Evolutionary conservation across 352 stramenopile genomes (phyloP).

Genomic region (Bremia lactucae): DNA sequence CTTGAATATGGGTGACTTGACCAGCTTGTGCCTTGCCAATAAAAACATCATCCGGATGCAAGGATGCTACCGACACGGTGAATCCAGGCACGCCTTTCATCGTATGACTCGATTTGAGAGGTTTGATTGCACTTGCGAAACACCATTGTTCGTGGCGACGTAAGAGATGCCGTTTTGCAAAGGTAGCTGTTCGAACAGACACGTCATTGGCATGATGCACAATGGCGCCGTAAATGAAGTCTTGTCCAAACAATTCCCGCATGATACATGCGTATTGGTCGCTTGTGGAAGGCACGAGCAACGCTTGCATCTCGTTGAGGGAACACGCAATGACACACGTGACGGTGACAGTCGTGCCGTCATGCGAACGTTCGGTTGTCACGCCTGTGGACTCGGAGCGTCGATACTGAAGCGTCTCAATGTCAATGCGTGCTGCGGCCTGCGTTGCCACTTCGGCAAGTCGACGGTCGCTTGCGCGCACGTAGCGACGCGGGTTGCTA

Average conservation of each 20-base stretch:
- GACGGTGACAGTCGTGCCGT: slow-evolving; percentile 23
- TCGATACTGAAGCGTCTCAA: slow-evolving; percentile 13
- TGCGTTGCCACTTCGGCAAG: slow-evolving; percentile 26
- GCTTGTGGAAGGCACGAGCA: slow-evolving; percentile 23
- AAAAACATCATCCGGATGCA: slow-evolving; percentile 33
- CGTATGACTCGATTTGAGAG: neutral
- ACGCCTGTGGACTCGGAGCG: slow-evolving; percentile 15
- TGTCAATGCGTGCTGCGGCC: slow-evolving; percentile 18
- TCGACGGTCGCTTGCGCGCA: slow-evolving; percentile 32
- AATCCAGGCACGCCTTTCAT: slow-evolving; percentile 14
- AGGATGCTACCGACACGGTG: slow-evolving; percentile 26
- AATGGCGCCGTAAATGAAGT: slow-evolving; percentile 42
- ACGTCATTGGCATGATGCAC: slow-evolving; percentile 27
- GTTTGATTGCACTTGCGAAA: slow-evolving; percentile 25
- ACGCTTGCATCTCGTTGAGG: slow-evolving; percentile 25
- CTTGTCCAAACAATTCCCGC: slow-evolving; percentile 28
- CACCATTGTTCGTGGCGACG: slow-evolving; percentile 41
- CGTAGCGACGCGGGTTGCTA: slow-evolving; percentile 23
- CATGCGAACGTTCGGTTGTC: slow-evolving; percentile 14
- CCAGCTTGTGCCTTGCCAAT: slow-evolving; percentile 29
- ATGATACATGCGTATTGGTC: slow-evolving; percentile 29
- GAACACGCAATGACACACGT: slow-evolving; percentile 28
- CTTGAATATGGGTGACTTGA: slow-evolving; percentile 23
- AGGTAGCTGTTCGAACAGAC: slow-evolving; percentile 38
- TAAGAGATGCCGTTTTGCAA: slow-evolving; percentile 32